Evolutionary conservation across 23 red algal genomes (phyloP), one percentile per base, ranked within the genome.

Genomic region (Gracilaria caudata): DNA sequence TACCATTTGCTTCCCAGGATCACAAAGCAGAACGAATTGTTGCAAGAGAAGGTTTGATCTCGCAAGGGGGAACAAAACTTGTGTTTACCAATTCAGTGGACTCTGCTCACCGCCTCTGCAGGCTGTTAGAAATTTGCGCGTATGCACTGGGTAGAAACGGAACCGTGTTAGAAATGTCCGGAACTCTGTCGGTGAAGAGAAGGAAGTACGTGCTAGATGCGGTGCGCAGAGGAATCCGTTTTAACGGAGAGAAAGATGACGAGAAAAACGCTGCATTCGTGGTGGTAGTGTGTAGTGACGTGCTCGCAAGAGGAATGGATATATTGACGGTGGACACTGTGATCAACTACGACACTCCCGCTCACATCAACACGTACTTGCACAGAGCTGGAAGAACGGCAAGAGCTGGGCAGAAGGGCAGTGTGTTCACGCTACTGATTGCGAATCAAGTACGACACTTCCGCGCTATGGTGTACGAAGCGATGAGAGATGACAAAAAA

Each of bases 351-450:
- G 96, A 98, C 74, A 74, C 41, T 11, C 92, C 96, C 24, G 68
- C 63, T 17, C 93, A 94, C 47, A 68, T 77, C 51, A 89, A 63
- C 41, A 98, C 96, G 24, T 98, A 93, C 73, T 70, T 95, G 66
- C 96, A 98, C 77, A 89, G 96, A 12, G 96, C 88, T 6, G 96
- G 96, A 25, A 68, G 96, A 51, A 93, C 93, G 1, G 96, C 92
- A 14, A 88, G 96, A 56, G 96, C 90, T 0, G 96, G 96, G 0
- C 74, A 74, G n/a, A 39, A 36, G 6, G 96, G 96, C 14, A 71
- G 24, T 40, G 58, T 64, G 3, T 70, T 93, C 20, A 93, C 92
- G 26, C 38, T 98, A 0, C 32, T 98, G 0, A 17, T 92, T 49
- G 36, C 26, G 37, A 82, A 86, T 6, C 96, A 98, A 68, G 92